These are phyloP conservation scores for Zygnema cylindricum DNA, from an alignment of 139 green algal species.

Conservation along the genomic window DNA sequence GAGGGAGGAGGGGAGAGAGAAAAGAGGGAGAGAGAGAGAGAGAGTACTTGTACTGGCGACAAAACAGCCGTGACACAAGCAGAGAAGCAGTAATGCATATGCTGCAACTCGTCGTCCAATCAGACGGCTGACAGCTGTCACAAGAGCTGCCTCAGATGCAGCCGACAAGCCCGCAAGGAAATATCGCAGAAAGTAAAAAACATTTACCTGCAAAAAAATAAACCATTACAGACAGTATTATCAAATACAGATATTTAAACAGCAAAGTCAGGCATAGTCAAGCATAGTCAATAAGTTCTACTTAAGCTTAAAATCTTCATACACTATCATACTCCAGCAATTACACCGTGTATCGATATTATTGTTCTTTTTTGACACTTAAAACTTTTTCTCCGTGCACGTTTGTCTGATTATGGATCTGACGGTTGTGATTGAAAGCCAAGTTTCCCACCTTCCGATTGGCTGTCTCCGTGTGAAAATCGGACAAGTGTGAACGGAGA, in stretches of 20 bases:
- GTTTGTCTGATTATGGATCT: too few species aligned
- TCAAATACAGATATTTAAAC: constrained; percentile 1
- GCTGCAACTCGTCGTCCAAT: constrained; percentile 13
- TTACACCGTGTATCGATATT: too few species aligned
- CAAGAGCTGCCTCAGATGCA: constrained; percentile 68
- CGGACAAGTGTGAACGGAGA: too few species aligned
- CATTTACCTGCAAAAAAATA: not conserved
- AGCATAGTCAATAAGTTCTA: not conserved
- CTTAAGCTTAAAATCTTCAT: too few species aligned
- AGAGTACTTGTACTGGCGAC: constrained; percentile 66
- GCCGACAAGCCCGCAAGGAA: constrained; percentile 69
- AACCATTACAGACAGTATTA: too few species aligned
- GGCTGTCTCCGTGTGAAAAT: too few species aligned
- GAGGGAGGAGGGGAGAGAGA: not conserved
- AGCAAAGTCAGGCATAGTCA: not conserved
- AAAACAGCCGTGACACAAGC: constrained; percentile 69
- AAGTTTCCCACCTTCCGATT: too few species aligned
- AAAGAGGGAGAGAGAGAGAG: not conserved
- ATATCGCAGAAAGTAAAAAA: constrained; percentile 9
- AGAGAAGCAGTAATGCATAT: constrained; percentile 44
- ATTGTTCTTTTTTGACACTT: too few species aligned
- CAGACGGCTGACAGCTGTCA: constrained; percentile 21
- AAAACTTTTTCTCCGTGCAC: too few species aligned
- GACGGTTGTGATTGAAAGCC: too few species aligned
- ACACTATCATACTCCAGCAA: too few species aligned